Evolutionary conservation across 2,329 filamentous ascomycete genomes (phyloP), one percentile per base, ranked within the genome.

Genomic region (Monilinia aucupariae): DNA sequence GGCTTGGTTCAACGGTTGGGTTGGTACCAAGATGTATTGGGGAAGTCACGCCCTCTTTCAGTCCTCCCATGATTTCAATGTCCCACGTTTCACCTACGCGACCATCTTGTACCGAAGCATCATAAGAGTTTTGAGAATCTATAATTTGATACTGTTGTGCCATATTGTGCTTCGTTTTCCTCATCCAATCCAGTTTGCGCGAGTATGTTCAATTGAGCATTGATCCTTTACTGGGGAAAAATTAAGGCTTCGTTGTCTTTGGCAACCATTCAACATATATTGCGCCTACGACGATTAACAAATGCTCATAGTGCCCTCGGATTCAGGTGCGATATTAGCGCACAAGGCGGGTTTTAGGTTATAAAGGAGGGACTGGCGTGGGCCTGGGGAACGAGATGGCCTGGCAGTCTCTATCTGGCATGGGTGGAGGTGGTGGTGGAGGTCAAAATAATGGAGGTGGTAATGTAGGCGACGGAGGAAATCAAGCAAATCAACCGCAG

Each of bases 391-490:
- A 72, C 72, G 75, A 71, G 71, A 89, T 89, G 86, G 85, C 86
- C 77, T 89, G 85, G 85, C 86, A 88, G 79, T 85, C 84, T 75
- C 81, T 84, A 74, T 84, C 82, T 73, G 83, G 82, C 78, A 78
- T 76, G 71, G 41, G 50, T 7, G 43, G 59, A 25, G 50, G 55
- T 32, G 27, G 37, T 56, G 54, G 54, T 25, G 76, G 76, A 59
- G 75, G 75, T 59, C 70, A 69, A 53, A 66, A 65, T 32, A 70
- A 69, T 64, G 72, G 68, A 50, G 69, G 69, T 58, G 69, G 68
- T 3, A 71, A 68, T 69, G 71, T 67, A 39, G 62, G 60, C 39
- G 56, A 59, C 39, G 64, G 62, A 37, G 67, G 65, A 43, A 70
- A 72, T 54, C 70, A 72, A 63, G 48, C 52, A 37, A 73, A 71